Conservation (phyloP, 164 flowering plant species). For the Annona cherimola region DNA sequence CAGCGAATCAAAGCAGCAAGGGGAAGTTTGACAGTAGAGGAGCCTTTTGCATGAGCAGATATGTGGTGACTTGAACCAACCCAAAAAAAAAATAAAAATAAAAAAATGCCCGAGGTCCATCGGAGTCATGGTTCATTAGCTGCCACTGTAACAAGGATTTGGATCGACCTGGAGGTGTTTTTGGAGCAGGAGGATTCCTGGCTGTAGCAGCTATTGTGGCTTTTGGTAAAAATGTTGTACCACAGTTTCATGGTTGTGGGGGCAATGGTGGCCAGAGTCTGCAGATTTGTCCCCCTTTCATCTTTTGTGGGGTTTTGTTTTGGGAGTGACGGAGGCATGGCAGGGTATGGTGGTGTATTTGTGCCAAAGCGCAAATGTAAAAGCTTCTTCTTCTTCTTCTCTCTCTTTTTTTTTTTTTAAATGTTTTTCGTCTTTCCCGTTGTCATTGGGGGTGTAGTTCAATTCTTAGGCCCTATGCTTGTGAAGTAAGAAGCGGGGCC, state of each 20-base stretch:
- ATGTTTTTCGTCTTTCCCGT: too few relatives aligned
- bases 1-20: conserved; percentile 9
- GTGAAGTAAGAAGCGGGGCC: background rate
- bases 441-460: background rate
- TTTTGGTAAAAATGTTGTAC: background rate
- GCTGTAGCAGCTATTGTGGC: background rate
- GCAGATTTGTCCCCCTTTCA: background rate
- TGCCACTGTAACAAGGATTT: background rate
- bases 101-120: background rate
- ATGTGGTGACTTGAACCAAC: background rate
- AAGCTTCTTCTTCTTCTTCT: background rate
- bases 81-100: too few relatives aligned
- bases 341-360: background rate
- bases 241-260: background rate
- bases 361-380: background rate
- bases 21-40: background rate
- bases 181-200: background rate
- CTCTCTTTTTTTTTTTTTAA: background rate
- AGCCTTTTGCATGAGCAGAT: background rate
- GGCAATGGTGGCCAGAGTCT: background rate
- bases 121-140: background rate
- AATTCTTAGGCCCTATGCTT: background rate
- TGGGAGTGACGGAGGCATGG: background rate
- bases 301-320: conserved; percentile 2
- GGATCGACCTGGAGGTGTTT: background rate